Percentiles rank a stretch among this genome's conserved stretches.
Conservation (phyloP, 192 early-diverging fungal genomes). For the Coemansia sp. region DNA sequence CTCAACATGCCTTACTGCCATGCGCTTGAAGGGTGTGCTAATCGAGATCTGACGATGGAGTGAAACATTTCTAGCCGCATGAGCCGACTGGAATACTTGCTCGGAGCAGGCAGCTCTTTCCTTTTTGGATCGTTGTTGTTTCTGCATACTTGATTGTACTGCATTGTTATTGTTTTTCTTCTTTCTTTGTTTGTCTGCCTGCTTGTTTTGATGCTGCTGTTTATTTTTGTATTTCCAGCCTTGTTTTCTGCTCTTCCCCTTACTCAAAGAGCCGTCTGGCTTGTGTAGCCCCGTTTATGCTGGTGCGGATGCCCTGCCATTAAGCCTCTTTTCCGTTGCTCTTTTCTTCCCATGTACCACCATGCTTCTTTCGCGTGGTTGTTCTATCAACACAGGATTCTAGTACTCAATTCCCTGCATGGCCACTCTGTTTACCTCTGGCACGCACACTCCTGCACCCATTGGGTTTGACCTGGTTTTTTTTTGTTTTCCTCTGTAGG, state of each 20-base stretch:
- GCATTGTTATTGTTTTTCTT: conserved; percentile 9
- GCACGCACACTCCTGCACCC: neutral
- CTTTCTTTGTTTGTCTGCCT: neutral
- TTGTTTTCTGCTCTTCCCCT: too few relatives aligned
- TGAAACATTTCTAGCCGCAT: too few relatives aligned
- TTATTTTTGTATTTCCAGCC: neutral
- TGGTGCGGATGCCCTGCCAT: neutral
- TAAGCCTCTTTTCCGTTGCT: neutral
- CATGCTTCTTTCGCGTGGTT: neutral
- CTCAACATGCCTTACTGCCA: too few relatives aligned
- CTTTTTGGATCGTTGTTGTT: conserved; percentile 7
- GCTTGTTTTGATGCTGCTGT: neutral
- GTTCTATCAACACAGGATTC: conserved; percentile 2
- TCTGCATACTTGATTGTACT: neutral
- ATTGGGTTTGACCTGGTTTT: neutral
- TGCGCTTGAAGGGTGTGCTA: too few relatives aligned
- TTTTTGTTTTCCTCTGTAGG: conserved; percentile 37
- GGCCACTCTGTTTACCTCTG: neutral
- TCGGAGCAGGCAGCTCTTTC: neutral
- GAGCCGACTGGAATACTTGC: neutral
- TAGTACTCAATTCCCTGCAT: neutral
- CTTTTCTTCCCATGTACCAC: neutral
- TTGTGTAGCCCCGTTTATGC: neutral
- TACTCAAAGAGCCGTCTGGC: neutral
- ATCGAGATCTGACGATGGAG: too few relatives aligned